Evolutionary conservation across 345 rosid species (phyloP).

Genomic region (Reutealis trisperma): DNA sequence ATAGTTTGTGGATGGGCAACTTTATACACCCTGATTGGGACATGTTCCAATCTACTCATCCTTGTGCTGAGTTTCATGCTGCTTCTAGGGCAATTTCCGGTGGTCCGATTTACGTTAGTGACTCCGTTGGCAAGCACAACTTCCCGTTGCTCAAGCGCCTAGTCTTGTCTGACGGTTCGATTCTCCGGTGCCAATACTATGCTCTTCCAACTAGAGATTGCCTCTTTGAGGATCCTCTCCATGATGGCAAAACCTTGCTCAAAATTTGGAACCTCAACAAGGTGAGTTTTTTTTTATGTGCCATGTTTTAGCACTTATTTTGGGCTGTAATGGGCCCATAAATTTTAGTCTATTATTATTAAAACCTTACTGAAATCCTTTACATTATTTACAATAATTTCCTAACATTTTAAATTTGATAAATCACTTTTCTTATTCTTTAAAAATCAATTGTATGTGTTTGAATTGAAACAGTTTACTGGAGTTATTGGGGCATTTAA

Average conservation of each 20-base stretch:
- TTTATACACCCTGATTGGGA: conserved; percentile 99
- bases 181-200: conserved; percentile 77
- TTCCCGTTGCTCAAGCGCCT: conserved; percentile 67
- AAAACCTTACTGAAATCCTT: too few species aligned
- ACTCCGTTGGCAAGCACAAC: conserved; percentile 80
- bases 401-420: too few species aligned
- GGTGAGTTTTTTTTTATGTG: conserved; percentile 33
- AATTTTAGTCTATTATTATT: too few species aligned
- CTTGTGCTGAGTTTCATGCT: conserved; percentile 93
- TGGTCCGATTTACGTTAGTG: conserved; percentile 88
- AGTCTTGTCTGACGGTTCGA: conserved; percentile 73
- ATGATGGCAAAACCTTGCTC: conserved; percentile 99
- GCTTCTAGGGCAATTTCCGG: conserved; percentile 96
- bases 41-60: conserved; percentile 98
- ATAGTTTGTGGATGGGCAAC: conserved; percentile 99
- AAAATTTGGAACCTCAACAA: conserved; percentile 98
- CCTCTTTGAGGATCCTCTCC: conserved; percentile 88
- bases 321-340: neutral
- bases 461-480: conserved; percentile 46
- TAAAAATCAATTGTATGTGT: neutral
- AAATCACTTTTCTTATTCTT: too few species aligned
- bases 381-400: too few species aligned
- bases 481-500: conserved; percentile 89
- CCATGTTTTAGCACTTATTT: neutral
- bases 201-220: conserved; percentile 93